These are phyloP conservation scores for Mrakia gelida DNA, from an alignment of 768 basidiomycete species.

Conservation along the genomic window DNA sequence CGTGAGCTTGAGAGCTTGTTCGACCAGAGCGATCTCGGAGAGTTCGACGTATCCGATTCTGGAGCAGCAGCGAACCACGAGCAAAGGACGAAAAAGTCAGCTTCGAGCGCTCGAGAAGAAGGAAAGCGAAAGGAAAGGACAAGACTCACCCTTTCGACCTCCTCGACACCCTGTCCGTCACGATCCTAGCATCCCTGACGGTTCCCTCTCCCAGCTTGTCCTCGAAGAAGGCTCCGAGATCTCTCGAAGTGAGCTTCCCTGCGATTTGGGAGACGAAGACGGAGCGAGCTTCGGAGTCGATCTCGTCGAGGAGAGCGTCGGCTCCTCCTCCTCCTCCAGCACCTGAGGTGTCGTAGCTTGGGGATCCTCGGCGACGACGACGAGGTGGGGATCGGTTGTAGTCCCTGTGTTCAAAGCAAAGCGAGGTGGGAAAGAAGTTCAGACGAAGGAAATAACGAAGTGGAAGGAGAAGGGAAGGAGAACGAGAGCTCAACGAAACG, in stretches of 20 bases:
- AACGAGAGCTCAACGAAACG: neutral
- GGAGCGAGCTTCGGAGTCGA: conserved; percentile 96
- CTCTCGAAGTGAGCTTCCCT: conserved; percentile 90
- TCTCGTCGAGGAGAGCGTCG: conserved; percentile 64
- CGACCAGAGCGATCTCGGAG: conserved; percentile 80
- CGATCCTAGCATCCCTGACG: conserved; percentile 93
- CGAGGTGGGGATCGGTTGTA: conserved; percentile 23
- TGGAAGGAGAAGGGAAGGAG: neutral
- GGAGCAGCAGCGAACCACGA: neutral
- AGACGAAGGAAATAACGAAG: neutral
- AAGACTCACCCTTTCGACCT: conserved; percentile 88
- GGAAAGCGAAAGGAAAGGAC: neutral
- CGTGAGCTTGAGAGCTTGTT: conserved; percentile 79
- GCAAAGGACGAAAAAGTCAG: neutral
- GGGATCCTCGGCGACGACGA: conserved; percentile 37
- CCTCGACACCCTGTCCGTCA: conserved; percentile 88
- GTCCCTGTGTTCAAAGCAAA: neutral
- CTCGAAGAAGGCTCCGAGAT: conserved; percentile 98
- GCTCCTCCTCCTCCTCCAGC: conserved; percentile 52
- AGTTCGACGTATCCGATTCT: conserved; percentile 99
- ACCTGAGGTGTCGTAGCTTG: conserved; percentile 48
- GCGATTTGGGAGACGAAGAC: conserved; percentile 98
- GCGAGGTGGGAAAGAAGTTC: neutral
- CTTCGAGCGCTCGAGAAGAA: neutral
- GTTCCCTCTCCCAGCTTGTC: conserved; percentile 88